phyloP scores from a whole-genome alignment of 805 yeast genomes.

The Ogataea neopini region DNA sequence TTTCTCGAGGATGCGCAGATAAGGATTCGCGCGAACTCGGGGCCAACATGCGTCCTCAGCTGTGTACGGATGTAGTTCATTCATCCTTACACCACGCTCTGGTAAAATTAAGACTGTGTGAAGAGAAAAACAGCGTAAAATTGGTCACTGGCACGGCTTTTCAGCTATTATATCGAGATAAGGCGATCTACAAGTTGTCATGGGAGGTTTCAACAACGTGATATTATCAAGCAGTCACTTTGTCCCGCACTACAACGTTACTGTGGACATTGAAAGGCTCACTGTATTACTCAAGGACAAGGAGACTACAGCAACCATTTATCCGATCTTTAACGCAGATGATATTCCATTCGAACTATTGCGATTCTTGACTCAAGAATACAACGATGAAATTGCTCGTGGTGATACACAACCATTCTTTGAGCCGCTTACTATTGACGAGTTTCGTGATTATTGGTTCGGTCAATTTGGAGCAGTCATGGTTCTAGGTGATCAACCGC shows the following conservation, averaged over 20 bases:
- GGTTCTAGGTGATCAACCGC: conserved; percentile 72
- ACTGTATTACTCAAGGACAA: conserved; percentile 84
- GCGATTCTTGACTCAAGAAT: conserved; percentile 85
- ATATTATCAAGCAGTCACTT: conserved; percentile 32
- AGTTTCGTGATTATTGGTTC: conserved; percentile 87
- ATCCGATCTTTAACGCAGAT: conserved; percentile 70
- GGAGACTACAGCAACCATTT: conserved; percentile 89
- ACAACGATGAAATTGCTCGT: conserved; percentile 85
- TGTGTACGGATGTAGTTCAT: neutral
- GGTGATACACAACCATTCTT: conserved; percentile 89
- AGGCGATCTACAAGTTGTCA: conserved; percentile 10
- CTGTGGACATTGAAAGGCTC: conserved; percentile 53
- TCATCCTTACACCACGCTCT: neutral
- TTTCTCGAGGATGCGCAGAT: no score
- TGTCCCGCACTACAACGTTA: conserved; percentile 32
- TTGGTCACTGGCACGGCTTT: conserved; percentile 16
- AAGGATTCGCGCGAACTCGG: no score
- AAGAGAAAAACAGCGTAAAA: conserved; percentile 12
- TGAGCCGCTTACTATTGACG: conserved; percentile 72
- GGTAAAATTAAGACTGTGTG: neutral
- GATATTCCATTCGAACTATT: conserved; percentile 77
- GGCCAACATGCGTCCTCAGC: neutral
- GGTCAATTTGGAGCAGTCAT: conserved; percentile 75
- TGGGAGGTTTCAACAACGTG: conserved; percentile 37
- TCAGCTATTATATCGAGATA: neutral